Percentiles rank a stretch among this genome's conserved stretches.
These are phyloP conservation scores for Sordariomycetes sp. DNA, from an alignment of 2,329 filamentous ascomycete species.

Conservation along the genomic window DNA sequence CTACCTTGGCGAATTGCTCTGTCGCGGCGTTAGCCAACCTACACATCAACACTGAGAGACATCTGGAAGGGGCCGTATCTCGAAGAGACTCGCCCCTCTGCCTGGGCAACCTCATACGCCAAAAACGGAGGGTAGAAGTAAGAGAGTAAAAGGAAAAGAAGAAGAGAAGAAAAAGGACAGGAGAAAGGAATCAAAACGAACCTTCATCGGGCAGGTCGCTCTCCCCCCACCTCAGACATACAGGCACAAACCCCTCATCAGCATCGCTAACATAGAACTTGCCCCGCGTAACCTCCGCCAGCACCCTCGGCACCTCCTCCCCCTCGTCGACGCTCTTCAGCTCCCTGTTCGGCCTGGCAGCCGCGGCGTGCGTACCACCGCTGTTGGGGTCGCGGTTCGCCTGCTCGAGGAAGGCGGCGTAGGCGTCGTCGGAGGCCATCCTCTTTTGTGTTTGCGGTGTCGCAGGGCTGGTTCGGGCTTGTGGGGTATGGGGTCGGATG, in stretches of 20 bases:
- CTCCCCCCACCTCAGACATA: constrained; percentile 50
- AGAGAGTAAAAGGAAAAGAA: too few relatives aligned
- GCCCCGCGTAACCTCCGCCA: constrained; percentile 34
- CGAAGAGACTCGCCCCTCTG: too few relatives aligned
- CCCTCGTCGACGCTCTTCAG: constrained; percentile 40
- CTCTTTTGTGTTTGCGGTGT: not conserved
- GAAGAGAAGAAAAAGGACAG: constrained; percentile 1
- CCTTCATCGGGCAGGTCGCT: constrained; percentile 46
- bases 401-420: constrained; percentile 75
- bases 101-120: too few relatives aligned
- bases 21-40: not conserved
- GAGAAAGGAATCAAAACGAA: constrained; percentile 21
- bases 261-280: constrained; percentile 68
- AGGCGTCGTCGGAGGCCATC: constrained; percentile 65
- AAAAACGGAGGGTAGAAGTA: too few relatives aligned
- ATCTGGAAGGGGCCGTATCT: too few relatives aligned
- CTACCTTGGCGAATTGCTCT: constrained; percentile 60
- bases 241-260: constrained; percentile 74
- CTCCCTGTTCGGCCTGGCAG: constrained; percentile 11
- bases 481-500: not conserved
- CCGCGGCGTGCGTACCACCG: constrained; percentile 11
- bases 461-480: constrained; percentile 22
- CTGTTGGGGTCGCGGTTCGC: constrained; percentile 58
- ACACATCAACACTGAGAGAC: not conserved
- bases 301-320: constrained; percentile 44